Conservation (phyloP, 1,139 yeast genomes). For the Blastobotrys malaysiensis region DNA sequence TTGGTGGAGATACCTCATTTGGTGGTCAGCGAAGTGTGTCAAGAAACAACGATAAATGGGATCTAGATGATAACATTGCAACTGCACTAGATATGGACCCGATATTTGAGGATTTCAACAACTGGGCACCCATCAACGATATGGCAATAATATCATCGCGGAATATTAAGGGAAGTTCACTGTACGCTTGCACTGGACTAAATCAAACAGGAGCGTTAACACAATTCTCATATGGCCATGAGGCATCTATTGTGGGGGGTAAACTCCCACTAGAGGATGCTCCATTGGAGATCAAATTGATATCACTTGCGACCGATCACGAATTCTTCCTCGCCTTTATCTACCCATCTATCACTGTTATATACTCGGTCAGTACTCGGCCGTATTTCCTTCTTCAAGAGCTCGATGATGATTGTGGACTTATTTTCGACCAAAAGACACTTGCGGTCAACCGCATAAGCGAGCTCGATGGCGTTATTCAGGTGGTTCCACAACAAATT, state of each 20-base stretch:
- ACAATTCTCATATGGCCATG: slow-evolving; percentile 40
- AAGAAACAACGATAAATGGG: neutral
- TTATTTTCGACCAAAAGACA: slow-evolving; percentile 18
- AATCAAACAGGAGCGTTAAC: slow-evolving; percentile 39
- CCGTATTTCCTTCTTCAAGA: slow-evolving; percentile 19
- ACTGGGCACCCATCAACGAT: slow-evolving; percentile 50
- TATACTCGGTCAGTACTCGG: slow-evolving; percentile 32
- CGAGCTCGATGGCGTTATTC: slow-evolving; percentile 26
- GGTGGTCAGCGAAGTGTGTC: slow-evolving; percentile 13
- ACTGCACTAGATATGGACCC: neutral
- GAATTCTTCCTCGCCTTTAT: slow-evolving; percentile 35
- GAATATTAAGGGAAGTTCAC: slow-evolving; percentile 34
- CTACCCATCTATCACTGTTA: slow-evolving; percentile 38
- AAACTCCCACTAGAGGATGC: slow-evolving; percentile 21
- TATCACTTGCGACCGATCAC: neutral
- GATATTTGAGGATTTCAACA: slow-evolving; percentile 29
- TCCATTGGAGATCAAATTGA: slow-evolving; percentile 20
- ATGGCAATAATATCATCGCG: slow-evolving; percentile 24
- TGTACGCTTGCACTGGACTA: slow-evolving; percentile 46
- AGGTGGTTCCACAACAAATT: slow-evolving; percentile 33
- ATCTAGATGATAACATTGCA: neutral
- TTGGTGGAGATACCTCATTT: slow-evolving; percentile 19
- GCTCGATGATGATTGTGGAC: slow-evolving; percentile 21
- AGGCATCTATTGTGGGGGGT: slow-evolving; percentile 28
- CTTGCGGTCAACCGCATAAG: slow-evolving; percentile 21